Base-by-base conservation (phyloP, 2,329 filamentous ascomycete genomes). In the Cladosporium sp. region DNA sequence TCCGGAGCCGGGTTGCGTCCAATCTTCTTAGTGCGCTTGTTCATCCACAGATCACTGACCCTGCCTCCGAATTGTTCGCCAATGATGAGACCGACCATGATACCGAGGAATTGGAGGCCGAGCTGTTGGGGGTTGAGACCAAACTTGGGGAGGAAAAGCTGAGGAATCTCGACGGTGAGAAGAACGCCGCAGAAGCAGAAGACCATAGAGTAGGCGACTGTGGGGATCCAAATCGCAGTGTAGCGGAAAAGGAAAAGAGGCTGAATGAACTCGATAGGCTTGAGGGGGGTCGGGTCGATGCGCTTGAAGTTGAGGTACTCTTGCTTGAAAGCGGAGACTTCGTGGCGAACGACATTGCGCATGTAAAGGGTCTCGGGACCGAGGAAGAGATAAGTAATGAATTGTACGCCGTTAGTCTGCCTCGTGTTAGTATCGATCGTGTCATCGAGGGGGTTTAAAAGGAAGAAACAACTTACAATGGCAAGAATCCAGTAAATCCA, bases 401-500 rank as follows among this genome's bases (percentile, higher is more conserved):
- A 73, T 56, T 83, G 80, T 5, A 71, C 73, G 43, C 70, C 77
- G 51, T 83, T 83, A 58, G 74, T 75, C 75, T 79, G 32, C n/a
- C 3, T 2, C 11, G 13, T 4, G 39, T 43, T 38, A 43, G 41
- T 30, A 4, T 40, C 3, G 27, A 18, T 7, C 6, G 18, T 2
- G 13, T 50, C 29, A 58, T 38, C 34, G 20, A 3, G 4, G 2
- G n/a, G n/a, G n/a, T n/a, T n/a, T 8, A 45, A 52, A 42, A 51
- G 42, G 43, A 42, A 43, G n/a, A 36, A 3, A n/a, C n/a, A n/a
- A 18, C 43, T 27, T 55, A 78, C 73, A 36, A 82, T 82, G 1
- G 78, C 77, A 18, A 82, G 64, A 18, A 76, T 72, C 72, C 75
- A 82, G 62, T 78, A 83, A 20, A 82, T 80, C 79, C 80, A 83